phyloP scores from a whole-genome alignment of 257 asterid species.

The Verbena officinalis region DNA sequence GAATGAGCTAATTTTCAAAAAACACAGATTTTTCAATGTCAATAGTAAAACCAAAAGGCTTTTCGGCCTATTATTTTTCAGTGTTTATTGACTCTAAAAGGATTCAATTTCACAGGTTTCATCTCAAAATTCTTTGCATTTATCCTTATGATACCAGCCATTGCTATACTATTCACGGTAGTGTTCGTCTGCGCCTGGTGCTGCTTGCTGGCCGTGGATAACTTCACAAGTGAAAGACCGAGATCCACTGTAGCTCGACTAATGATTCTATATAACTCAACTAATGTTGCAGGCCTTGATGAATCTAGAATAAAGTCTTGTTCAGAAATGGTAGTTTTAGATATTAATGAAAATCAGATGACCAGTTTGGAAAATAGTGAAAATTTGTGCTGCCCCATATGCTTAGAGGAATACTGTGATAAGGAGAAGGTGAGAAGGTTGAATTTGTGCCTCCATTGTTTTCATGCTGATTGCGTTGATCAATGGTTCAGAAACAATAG shows the following conservation, averaged over 20 bases:
- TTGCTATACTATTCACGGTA: background rate
- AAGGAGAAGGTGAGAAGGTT: constrained; percentile 27
- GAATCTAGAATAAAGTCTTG: constrained; percentile 25
- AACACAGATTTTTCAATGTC: no score
- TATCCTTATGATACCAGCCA: constrained; percentile 10
- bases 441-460: constrained; percentile 23
- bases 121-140: background rate
- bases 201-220: background rate
- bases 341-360: background rate
- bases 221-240: background rate
- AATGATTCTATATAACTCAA: background rate
- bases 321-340: constrained; percentile 15
- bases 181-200: constrained; percentile 12
- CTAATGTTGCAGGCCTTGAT: constrained; percentile 15
- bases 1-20: no score
- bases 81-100: no score
- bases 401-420: constrained; percentile 23
- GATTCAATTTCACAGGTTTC: constrained; percentile 4
- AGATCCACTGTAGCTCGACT: background rate
- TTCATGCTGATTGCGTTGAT: constrained; percentile 30
- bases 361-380: background rate
- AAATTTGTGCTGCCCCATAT: constrained; percentile 25
- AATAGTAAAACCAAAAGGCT: no score
- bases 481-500: constrained; percentile 30
- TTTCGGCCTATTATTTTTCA: no score